Conservation (phyloP, 169 alveolate genomes). For the Eimeria mitis region DNA sequence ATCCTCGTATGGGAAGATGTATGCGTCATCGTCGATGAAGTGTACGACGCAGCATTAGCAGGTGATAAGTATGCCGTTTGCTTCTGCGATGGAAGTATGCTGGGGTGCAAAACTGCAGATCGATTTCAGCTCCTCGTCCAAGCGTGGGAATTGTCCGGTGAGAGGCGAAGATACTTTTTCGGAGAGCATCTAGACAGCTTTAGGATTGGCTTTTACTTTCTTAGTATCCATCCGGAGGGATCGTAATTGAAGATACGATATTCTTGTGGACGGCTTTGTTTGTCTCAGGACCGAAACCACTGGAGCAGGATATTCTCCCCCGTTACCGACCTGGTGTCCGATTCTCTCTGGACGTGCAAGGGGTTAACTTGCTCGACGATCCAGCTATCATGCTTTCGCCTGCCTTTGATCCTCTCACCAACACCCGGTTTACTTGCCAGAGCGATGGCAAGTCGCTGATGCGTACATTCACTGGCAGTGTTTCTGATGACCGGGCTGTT, state of each 20-base stretch:
- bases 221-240: background rate
- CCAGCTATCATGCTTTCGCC: constrained; percentile 37
- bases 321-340: constrained; percentile 44
- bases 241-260: background rate
- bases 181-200: background rate
- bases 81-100: constrained; percentile 67
- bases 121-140: constrained; percentile 39
- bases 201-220: background rate
- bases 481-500: constrained; percentile 12
- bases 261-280: constrained; percentile 1
- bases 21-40: constrained; percentile 49
- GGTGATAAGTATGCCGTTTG: constrained; percentile 74
- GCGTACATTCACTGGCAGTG: constrained; percentile 45
- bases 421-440: constrained; percentile 37
- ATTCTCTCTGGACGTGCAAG: constrained; percentile 13
- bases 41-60: background rate
- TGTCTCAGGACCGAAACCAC: constrained; percentile 46
- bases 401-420: constrained; percentile 17
- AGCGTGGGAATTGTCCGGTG: constrained; percentile 41
- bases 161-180: background rate
- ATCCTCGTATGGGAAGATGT: constrained; percentile 28
- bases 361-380: background rate
- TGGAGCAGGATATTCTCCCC: constrained; percentile 7
- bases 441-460: constrained; percentile 27
- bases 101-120: constrained; percentile 40